Base-by-base conservation (phyloP, 257 asterid species). In the Penstemon newberryi region DNA sequence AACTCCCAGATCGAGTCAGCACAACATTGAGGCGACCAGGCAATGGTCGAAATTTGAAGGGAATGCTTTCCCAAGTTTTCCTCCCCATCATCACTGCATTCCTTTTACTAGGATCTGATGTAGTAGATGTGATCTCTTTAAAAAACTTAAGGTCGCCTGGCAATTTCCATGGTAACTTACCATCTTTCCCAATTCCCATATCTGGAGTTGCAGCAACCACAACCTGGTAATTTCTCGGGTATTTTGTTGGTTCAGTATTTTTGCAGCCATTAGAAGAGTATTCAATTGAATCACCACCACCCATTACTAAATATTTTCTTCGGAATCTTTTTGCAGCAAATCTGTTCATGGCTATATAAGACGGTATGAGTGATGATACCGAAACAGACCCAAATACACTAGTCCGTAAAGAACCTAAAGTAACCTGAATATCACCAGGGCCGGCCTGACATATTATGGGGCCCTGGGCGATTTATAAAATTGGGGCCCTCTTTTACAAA, bases 11-110 rank as follows among this genome's bases (percentile, higher is more conserved):
- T 62, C 89, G 95, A 44, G 93, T 87, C 65, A 94, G 83, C 69
- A 94, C 93, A 36, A 94, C 91, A 74, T 94, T 94, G 72, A 94
- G 96, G 60, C 99, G 90, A 62, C 96, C 95, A 51, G 96, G 93
- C 68, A 90, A 85, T 43, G 99, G 99, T 56, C 86, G 96, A 64
- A 83, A 77, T 44, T 82, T 83, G 12, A 76, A 39, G 12, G 99
- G 99, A 73, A 94, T 94, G 79, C 96, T 89, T 78, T 94, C 99
- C 99, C 99, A 94, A 13, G 97, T 91, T 84, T 87, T 94, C 77
- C 96, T 86, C 56, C 99, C 97, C 99, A 94, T 94, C 73, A 91
- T 74, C 52, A 94, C 93, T 39, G 97, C 99, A 83, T 94, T 94
- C 79, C 70, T 91, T 78, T 85, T 91, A 42, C 75, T 63, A 41